A percentile compares a stretch with the other conserved stretches of the same genome.
These are phyloP conservation scores for Fusarium transvaalense DNA, from an alignment of 2,329 filamentous ascomycete genomes.

Conservation along the genomic window DNA sequence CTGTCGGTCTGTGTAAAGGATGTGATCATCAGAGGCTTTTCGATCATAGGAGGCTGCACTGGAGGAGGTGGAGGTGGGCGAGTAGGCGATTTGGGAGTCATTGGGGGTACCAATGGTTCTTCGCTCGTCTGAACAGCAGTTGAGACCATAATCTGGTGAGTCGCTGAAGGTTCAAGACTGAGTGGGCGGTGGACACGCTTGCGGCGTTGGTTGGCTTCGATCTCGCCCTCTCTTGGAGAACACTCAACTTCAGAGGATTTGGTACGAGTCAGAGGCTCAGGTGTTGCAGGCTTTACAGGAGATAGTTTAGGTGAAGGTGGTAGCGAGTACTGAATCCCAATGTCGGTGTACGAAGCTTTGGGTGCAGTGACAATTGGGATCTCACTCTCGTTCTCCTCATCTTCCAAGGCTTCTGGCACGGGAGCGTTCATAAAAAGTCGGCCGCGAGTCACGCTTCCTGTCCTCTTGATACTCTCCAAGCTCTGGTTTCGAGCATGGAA, in stretches of 20 bases:
- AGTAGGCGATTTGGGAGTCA: slow-evolving; percentile 64
- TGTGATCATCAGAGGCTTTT: slow-evolving; percentile 61
- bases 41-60: slow-evolving; percentile 50
- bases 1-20: slow-evolving; percentile 73
- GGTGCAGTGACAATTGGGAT: slow-evolving; percentile 46
- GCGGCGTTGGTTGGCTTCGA: slow-evolving; percentile 79
- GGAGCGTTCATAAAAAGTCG: slow-evolving; percentile 66
- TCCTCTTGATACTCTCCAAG: slow-evolving; percentile 67
- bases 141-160: slow-evolving; percentile 70
- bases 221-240: slow-evolving; percentile 64
- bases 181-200: slow-evolving; percentile 73
- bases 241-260: slow-evolving; percentile 59
- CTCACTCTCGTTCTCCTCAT: slow-evolving; percentile 66
- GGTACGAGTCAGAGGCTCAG: slow-evolving; percentile 58
- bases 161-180: slow-evolving; percentile 60
- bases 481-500: slow-evolving; percentile 69
- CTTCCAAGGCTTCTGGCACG: slow-evolving; percentile 68
- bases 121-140: slow-evolving; percentile 72
- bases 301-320: slow-evolving; percentile 76
- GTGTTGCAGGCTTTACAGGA: slow-evolving; percentile 56
- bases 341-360: slow-evolving; percentile 74
- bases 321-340: slow-evolving; percentile 85
- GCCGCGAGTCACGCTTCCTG: slow-evolving; percentile 67
- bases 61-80: slow-evolving; percentile 56
- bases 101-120: slow-evolving; percentile 73